Evolutionary conservation across 2,329 filamentous ascomycete species (phyloP), one percentile per base, ranked within the genome.

Genomic region (Claviceps purpurea): DNA sequence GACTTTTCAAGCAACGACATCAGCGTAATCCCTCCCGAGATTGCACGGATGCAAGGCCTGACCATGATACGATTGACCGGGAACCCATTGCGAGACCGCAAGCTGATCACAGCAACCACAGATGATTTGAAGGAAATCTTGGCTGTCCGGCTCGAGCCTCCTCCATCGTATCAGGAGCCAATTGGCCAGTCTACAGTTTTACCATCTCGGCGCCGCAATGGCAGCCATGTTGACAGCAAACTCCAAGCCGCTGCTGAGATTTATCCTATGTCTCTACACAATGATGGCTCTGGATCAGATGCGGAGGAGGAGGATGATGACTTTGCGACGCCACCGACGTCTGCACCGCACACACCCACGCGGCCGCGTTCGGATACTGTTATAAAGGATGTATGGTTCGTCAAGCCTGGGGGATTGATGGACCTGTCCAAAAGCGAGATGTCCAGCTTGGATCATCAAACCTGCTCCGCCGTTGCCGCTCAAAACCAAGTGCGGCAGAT

Each of bases 51-150:
- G 89, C 81, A 88, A 5, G 82, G 70, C 45, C 70, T 98, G 10
- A 76, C 81, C 20, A 83, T 83, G 63, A 77, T 97, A 43, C 81
- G 84, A 4, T 73, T 98, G 37, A 83, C 82, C 44, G 89, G 89
- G n/a, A 98, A 98, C 61, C 93, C 93, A 0, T 71, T 98, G 14
- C 78, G 87, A 14, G 89, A 96, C 64, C 89, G 86, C 64, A 95
- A 89, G 64, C 89, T 93, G 58, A 73, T 90, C 14, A 85, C 80
- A 0, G 87, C 94, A 70, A 77, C 78, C 22, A 89, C 87, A 0
- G 85, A 89, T 14, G 86, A 93, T 51, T 72, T 97, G 56, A 95
- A 95, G 67, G 77, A 79, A 43, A 80, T 83, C 44, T 70, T 96
- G 44, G 76, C 78, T 20, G 76, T 76, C 39, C 79, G 87, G 26